These are phyloP conservation scores for Erodium maritimum DNA, from an alignment of 345 rosid genomes.

Conservation along the genomic window DNA sequence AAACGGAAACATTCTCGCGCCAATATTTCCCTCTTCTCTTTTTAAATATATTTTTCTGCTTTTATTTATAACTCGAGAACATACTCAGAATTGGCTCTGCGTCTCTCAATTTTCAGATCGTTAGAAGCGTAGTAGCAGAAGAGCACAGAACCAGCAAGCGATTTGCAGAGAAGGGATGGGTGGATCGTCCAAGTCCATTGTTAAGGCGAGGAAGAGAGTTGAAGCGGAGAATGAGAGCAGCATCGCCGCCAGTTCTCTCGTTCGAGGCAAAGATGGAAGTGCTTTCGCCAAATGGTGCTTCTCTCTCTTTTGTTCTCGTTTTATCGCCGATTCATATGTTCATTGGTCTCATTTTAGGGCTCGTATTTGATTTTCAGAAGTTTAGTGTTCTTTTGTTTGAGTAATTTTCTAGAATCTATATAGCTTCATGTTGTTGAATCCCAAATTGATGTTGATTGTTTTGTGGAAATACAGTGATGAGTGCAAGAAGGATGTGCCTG, in stretches of 20 bases:
- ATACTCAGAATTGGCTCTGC: not conserved
- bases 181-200: slow-evolving; percentile 27
- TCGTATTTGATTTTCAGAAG: not conserved
- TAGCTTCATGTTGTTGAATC: not conserved
- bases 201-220: slow-evolving; percentile 66
- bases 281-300: slow-evolving; percentile 78
- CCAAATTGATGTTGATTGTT: not conserved
- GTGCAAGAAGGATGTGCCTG: slow-evolving; percentile 65
- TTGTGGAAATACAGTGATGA: slow-evolving; percentile 40
- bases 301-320: too few species aligned
- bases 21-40: not conserved
- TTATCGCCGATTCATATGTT: not conserved
- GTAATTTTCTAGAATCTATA: too few species aligned
- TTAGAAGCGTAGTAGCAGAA: too few species aligned
- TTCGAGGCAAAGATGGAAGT: slow-evolving; percentile 78
- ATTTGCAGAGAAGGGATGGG: not conserved
- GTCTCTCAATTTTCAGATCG: not conserved
- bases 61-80: not conserved
- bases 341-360: too few species aligned
- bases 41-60: not conserved
- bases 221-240: slow-evolving; percentile 28
- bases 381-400: too few species aligned
- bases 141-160: not conserved
- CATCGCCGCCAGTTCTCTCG: slow-evolving; percentile 18
- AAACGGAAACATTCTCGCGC: not conserved